phyloP scores from a whole-genome alignment of 148 eudicot genomes.

The Simmondsia chinensis region DNA sequence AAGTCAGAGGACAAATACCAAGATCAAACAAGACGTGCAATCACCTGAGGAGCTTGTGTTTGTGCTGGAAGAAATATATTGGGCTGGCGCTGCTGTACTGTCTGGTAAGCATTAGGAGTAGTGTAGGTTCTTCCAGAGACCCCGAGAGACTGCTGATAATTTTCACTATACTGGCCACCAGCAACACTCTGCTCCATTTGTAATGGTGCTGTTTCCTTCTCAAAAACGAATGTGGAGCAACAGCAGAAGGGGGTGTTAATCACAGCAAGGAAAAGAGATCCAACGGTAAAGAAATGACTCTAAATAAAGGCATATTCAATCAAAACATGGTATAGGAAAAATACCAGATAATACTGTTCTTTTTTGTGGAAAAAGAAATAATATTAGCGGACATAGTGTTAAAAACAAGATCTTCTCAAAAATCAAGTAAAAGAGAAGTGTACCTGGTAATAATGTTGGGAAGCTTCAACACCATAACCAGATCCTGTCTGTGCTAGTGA shows the following conservation, averaged over 20 bases:
- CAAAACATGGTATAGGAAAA: too few species aligned
- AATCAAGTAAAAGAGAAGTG: background rate
- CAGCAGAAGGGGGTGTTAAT: background rate
- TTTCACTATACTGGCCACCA: slow-evolving; percentile 34
- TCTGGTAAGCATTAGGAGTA: slow-evolving; percentile 45
- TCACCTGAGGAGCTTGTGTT: slow-evolving; percentile 50
- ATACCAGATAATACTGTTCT: too few species aligned
- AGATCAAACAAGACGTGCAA: too few species aligned
- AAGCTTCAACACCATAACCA: too few species aligned
- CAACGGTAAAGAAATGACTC: too few species aligned
- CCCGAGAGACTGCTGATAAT: slow-evolving; percentile 38
- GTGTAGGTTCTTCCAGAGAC: slow-evolving; percentile 30
- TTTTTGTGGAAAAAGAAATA: too few species aligned
- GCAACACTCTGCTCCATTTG: slow-evolving; percentile 36
- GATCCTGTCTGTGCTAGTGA: slow-evolving; percentile 27
- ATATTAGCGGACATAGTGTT: too few species aligned
- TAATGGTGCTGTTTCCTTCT: slow-evolving; percentile 27
- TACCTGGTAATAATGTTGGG: slow-evolving; percentile 55
- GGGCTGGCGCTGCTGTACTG: slow-evolving; percentile 39
- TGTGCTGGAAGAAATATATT: slow-evolving; percentile 63
- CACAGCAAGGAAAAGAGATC: background rate
- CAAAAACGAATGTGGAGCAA: background rate
- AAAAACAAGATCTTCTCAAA: too few species aligned
- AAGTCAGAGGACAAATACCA: too few species aligned
- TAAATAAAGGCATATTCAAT: too few species aligned